These are phyloP conservation scores for Moesziomyces globuligerus DNA, from an alignment of 1,284 basidiomycete species.

Conservation along the genomic window DNA sequence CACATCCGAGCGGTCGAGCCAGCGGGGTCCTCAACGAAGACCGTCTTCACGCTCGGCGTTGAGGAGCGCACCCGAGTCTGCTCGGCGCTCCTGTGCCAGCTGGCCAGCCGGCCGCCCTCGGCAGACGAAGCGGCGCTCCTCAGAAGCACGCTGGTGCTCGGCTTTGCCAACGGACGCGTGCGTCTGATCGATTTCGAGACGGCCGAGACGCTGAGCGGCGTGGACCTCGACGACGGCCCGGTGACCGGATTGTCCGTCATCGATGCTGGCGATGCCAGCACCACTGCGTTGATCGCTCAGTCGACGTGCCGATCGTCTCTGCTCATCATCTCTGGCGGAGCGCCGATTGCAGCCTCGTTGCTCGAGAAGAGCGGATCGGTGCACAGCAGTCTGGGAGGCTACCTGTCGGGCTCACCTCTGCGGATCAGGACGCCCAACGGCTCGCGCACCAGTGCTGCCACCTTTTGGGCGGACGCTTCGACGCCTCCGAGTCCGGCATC, in stretches of 20 bases:
- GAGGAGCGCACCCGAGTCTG: slow-evolving; percentile 29
- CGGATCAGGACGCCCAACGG: slow-evolving; percentile 42
- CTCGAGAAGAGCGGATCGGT: slow-evolving; percentile 41
- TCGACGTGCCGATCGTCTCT: slow-evolving; percentile 32
- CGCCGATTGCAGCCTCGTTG: slow-evolving; percentile 3
- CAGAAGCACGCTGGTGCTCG: slow-evolving; percentile 35
- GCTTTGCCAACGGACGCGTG: slow-evolving; percentile 34
- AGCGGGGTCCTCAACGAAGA: slow-evolving; percentile 19
- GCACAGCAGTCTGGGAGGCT: slow-evolving; percentile 25
- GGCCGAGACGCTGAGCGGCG: slow-evolving; percentile 21
- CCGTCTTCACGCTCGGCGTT: slow-evolving; percentile 22
- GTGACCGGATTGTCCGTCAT: slow-evolving; percentile 17
- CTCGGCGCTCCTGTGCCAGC: slow-evolving; percentile 31
- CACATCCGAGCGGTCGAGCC: slow-evolving; percentile 23
- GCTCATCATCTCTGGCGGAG: slow-evolving; percentile 17
- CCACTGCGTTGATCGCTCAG: slow-evolving; percentile 27
- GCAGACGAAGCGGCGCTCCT: slow-evolving; percentile 27
- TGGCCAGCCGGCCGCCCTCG: slow-evolving; percentile 16
- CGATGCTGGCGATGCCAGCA: slow-evolving; percentile 21
- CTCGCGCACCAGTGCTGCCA: slow-evolving; percentile 31
- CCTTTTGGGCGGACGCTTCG: slow-evolving; percentile 40
- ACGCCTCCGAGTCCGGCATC: slow-evolving; percentile 42
- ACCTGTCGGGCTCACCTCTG: slow-evolving; percentile 30
- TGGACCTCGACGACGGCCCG: slow-evolving; percentile 43
- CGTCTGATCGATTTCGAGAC: slow-evolving; percentile 29